Evolutionary conservation across 306 rosid species (phyloP), one percentile per base, ranked within the genome.

Genomic region (Comarum palustre): DNA sequence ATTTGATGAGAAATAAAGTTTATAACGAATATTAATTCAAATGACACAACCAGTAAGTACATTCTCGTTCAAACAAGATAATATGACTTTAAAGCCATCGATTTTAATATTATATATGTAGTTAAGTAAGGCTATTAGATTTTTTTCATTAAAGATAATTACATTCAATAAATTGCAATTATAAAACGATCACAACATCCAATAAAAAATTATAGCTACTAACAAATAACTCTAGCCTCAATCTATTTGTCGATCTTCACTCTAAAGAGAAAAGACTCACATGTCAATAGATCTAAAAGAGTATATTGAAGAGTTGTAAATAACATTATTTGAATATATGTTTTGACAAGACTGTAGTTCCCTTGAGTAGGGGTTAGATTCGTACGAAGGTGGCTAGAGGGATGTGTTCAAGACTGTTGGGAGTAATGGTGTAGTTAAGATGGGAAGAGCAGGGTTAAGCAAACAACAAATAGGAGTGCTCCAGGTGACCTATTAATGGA

Each of bases 371-470:
- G 59, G 80, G 74, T 65, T 68, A 0, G 60, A 57, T n/a, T n/a
- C n/a, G n/a, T n/a, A n/a, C n/a, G n/a, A n/a, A n/a, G 68, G 77
- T 42, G 22, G 12, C 25, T 29, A 32, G 42, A 6, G 52, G 45
- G n/a, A 2, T 2, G 27, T 7, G 55, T n/a, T 11, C 70, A 36
- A 0, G 74, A 16, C 41, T 0, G 96, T 65, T 89, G 87, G 41
- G 64, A 32, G 72, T 63, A 77, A 69, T 83, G 2, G 80, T 77
- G 24, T 45, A 75, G 66, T 86, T 67, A 69, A 81, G 71, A 45
- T 68, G 5, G n/a, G 78, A 17, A 60, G 75, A 43, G 75, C 83
- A 50, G 76, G 24, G 74, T 63, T 63, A 58, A 32, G 64, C 54
- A 20, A 14, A 54, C 2, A 22, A 83, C 80, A 78, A 80, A 75